Percentiles rank a stretch among this genome's conserved stretches.
Conservation (phyloP, 2,329 filamentous ascomycete species). For the Hymenoscyphus infarciens region DNA sequence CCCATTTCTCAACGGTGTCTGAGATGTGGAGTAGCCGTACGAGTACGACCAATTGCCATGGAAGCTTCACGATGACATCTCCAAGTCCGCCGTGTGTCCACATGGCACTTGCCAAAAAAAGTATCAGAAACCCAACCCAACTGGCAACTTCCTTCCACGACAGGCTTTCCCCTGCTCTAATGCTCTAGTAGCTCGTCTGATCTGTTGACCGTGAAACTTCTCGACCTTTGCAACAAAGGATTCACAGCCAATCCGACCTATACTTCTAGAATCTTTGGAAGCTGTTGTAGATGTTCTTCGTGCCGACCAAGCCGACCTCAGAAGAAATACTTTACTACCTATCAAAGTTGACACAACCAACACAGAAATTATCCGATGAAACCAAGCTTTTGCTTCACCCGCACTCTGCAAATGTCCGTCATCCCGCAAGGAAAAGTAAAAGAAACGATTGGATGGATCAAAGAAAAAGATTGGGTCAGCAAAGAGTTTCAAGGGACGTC, state of each 20-base stretch:
- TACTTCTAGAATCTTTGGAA: too few species aligned
- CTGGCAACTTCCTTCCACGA: neutral
- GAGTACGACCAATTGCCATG: neutral
- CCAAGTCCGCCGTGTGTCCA: neutral
- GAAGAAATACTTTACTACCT: too few species aligned
- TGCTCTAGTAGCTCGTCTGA: too few species aligned
- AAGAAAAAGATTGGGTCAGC: neutral
- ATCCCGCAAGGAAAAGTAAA: neutral
- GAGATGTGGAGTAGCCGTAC: neutral
- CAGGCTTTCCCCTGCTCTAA: neutral
- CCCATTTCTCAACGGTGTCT: neutral
- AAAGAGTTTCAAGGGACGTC: neutral
- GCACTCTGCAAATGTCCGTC: neutral
- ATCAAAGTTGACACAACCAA: neutral
- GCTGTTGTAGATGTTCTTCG: neutral
- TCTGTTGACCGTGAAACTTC: too few species aligned
- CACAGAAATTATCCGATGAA: neutral
- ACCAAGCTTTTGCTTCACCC: neutral
- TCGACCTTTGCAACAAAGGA: too few species aligned
- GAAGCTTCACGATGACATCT: neutral
- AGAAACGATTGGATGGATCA: neutral
- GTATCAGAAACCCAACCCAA: neutral
- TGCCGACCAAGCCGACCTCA: too few species aligned
- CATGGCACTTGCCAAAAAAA: neutral
- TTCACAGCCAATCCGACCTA: too few species aligned